Percentiles rank a stretch among this genome's conserved stretches.
These are phyloP conservation scores for Cryphonectria japonica DNA, from an alignment of 2,329 filamentous ascomycete genomes.

Conservation along the genomic window DNA sequence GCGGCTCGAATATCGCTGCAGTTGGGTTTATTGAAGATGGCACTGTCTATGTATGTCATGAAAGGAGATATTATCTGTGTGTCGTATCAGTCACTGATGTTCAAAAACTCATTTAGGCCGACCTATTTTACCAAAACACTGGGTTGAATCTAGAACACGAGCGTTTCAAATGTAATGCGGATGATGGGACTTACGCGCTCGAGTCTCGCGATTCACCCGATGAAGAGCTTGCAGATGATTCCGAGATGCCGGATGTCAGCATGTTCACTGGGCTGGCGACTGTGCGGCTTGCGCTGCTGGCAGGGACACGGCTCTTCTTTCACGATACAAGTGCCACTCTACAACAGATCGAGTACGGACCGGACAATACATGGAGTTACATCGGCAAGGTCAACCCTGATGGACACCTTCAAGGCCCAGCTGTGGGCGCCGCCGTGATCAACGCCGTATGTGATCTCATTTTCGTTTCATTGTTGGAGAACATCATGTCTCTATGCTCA, in stretches of 20 bases:
- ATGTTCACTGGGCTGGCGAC: constrained; percentile 11
- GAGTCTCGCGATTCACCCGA: constrained; percentile 4
- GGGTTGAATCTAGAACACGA: constrained; percentile 5
- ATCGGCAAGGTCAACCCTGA: constrained; percentile 11
- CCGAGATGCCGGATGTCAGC: constrained; percentile 7
- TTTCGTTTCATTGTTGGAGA: too few species aligned
- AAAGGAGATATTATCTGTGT: neutral
- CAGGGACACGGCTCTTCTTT: constrained; percentile 15
- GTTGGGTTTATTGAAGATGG: constrained; percentile 8
- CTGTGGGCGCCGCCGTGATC: constrained; percentile 2
- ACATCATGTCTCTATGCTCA: neutral
- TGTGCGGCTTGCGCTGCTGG: constrained; percentile 3
- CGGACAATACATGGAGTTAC: neutral
- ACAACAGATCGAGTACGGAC: constrained; percentile 7
- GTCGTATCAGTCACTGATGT: neutral
- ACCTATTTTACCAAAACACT: constrained; percentile 13
- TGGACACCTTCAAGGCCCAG: constrained; percentile 11
- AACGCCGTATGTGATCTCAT: neutral
- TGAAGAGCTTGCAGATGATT: neutral
- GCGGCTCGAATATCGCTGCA: constrained; percentile 12
- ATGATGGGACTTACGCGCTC: constrained; percentile 8
- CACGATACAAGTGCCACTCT: constrained; percentile 8
- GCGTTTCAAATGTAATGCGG: constrained; percentile 14
- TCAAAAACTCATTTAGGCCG: neutral
- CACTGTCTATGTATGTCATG: constrained; percentile 1